phyloP scores from a whole-genome alignment of 768 basidiomycete genomes.

The Royoungia palumana region DNA sequence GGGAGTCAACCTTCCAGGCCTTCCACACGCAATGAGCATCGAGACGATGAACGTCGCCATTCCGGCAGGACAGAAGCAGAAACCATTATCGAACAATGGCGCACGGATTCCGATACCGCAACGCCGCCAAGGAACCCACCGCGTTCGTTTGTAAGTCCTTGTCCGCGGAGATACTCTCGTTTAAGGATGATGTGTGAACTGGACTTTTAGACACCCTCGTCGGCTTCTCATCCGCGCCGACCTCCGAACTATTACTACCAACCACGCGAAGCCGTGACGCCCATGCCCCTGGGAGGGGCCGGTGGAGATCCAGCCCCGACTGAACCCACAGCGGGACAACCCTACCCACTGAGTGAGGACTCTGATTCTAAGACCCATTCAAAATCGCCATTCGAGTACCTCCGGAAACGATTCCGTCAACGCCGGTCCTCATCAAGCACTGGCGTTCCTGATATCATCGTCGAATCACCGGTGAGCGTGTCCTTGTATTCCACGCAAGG shows the following conservation, averaged over 20 bases:
- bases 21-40: conserved; percentile 15
- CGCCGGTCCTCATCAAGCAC: conserved; percentile 33
- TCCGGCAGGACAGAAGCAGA: conserved; percentile 27
- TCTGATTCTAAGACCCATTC: conserved; percentile 8
- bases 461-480: conserved; percentile 46
- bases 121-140: conserved; percentile 15
- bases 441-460: conserved; percentile 39
- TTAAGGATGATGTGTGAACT: not conserved
- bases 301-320: conserved; percentile 6
- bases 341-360: conserved; percentile 2
- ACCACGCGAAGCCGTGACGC: conserved; percentile 32
- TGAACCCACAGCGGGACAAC: conserved; percentile 2
- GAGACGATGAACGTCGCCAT: conserved; percentile 12
- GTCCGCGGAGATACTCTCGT: not conserved
- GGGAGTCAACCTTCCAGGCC: conserved; percentile 24
- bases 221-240: conserved; percentile 8
- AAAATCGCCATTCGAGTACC: conserved; percentile 20
- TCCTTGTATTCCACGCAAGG: not conserved
- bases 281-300: conserved; percentile 24
- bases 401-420: conserved; percentile 28
- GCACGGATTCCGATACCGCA: conserved; percentile 24
- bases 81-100: conserved; percentile 29
- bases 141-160: conserved; percentile 21
- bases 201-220: conserved; percentile 15
- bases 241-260: conserved; percentile 20